A percentile compares a stretch with the other conserved stretches of the same genome.
Evolutionary conservation across 768 basidiomycete species (phyloP).

Genomic region (Termitomyces sp.): DNA sequence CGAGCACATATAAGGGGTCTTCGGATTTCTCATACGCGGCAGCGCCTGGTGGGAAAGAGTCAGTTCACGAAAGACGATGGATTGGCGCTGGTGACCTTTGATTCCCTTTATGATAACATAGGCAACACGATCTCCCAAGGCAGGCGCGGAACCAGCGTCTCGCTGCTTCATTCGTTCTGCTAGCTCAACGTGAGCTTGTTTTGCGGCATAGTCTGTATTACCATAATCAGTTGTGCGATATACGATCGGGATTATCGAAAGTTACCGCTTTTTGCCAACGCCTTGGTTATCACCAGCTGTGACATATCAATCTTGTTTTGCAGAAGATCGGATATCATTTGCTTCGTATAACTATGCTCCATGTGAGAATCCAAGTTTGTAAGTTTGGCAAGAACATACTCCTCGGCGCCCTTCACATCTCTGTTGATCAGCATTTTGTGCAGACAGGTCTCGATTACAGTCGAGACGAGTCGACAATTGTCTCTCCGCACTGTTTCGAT

Average conservation of each 20-base stretch:
- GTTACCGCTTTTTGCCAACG: constrained; percentile 80
- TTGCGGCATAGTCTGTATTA: constrained; percentile 76
- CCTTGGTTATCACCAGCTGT: constrained; percentile 98
- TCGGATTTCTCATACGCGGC: constrained; percentile 99
- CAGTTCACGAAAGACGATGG: background rate
- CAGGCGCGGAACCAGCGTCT: constrained; percentile 96
- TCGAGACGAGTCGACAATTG: constrained; percentile 97
- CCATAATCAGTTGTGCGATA: background rate
- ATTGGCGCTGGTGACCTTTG: constrained; percentile 53
- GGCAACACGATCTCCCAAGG: constrained; percentile 97
- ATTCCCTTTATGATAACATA: constrained; percentile 98
- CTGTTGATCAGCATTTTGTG: constrained; percentile 97
- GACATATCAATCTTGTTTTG: constrained; percentile 99
- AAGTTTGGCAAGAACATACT: constrained; percentile 37
- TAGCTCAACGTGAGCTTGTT: constrained; percentile 95
- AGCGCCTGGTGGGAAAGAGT: constrained; percentile 49
- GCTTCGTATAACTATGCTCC: constrained; percentile 77
- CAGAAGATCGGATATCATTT: constrained; percentile 86
- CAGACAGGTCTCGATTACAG: constrained; percentile 95
- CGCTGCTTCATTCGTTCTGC: constrained; percentile 95
- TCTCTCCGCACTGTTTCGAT: constrained; percentile 99
- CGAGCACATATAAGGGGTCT: constrained; percentile 94
- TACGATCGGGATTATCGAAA: background rate
- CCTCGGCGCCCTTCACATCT: constrained; percentile 90
- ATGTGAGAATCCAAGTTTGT: constrained; percentile 1